Evolutionary conservation across 2,329 filamentous ascomycete species (phyloP).

Genomic region (Botrytis tulipae): DNA sequence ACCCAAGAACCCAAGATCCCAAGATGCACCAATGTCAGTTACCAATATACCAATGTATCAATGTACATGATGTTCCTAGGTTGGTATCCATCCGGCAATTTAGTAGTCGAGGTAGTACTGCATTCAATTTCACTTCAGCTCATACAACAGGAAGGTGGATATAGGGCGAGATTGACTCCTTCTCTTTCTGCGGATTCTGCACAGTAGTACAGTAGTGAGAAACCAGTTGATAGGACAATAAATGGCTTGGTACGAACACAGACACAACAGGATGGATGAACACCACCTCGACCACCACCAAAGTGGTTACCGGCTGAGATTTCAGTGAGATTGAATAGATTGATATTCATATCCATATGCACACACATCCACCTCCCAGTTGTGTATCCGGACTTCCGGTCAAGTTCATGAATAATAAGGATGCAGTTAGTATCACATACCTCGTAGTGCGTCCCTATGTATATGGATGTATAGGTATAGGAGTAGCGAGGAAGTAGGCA

Average conservation of each 20-base stretch:
- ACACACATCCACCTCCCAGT: constrained; percentile 1
- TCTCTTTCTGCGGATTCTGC: constrained; percentile 4
- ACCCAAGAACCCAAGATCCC: not conserved
- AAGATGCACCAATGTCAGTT: not conserved
- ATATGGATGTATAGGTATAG: not conserved
- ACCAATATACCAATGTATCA: not conserved
- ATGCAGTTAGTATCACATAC: not conserved
- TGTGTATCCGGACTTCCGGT: not conserved
- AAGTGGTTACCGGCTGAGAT: constrained; percentile 7
- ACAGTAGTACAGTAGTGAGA: not conserved
- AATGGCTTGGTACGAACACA: not conserved
- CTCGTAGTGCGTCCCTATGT: not conserved
- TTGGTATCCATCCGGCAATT: constrained; percentile 3
- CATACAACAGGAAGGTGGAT: constrained; percentile 18
- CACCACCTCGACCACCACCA: not conserved
- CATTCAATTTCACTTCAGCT: constrained; percentile 14
- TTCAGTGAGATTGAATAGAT: constrained; percentile 8
- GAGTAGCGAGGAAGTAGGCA: not conserved
- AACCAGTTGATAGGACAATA: not conserved
- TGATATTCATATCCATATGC: not conserved
- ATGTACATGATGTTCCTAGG: not conserved
- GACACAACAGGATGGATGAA: not conserved
- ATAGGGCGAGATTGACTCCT: not conserved
- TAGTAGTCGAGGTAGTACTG: not conserved
- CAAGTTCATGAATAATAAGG: not conserved